Evolutionary conservation across 441 rosid genomes (phyloP).

Genomic region (Erodium texanum): DNA sequence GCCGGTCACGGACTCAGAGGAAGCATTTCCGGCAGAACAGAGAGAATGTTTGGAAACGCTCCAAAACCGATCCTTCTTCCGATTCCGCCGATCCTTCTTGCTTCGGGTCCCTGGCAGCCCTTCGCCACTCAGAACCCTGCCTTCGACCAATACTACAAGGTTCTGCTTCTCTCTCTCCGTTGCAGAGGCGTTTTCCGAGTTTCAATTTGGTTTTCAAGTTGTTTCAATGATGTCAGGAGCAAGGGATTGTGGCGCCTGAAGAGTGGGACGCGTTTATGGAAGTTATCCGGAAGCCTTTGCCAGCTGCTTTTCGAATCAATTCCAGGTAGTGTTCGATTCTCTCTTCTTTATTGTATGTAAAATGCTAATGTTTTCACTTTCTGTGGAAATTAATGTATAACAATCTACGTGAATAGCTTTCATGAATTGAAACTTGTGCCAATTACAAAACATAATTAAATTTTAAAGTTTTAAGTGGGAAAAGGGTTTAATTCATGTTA

Average conservation of each 20-base stretch:
- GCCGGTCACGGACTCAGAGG: slow-evolving; percentile 55
- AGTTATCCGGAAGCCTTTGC: slow-evolving; percentile 70
- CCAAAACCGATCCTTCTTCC: slow-evolving; percentile 40
- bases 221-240: slow-evolving; percentile 39
- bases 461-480: too few species aligned
- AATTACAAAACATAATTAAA: too few species aligned
- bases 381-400: too few species aligned
- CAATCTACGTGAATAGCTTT: too few species aligned
- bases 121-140: slow-evolving; percentile 60
- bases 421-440: too few species aligned
- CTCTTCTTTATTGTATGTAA: too few species aligned
- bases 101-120: slow-evolving; percentile 60
- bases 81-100: slow-evolving; percentile 19
- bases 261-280: slow-evolving; percentile 79
- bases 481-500: too few species aligned
- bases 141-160: slow-evolving; percentile 87
- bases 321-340: slow-evolving; percentile 39
- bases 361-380: too few species aligned
- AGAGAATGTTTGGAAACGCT: slow-evolving; percentile 69
- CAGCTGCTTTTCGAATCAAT: slow-evolving; percentile 88
- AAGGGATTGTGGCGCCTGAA: slow-evolving; percentile 58
- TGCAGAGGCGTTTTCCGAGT: background rate
- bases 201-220: background rate
- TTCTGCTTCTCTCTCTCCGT: slow-evolving; percentile 6
- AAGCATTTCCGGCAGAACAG: slow-evolving; percentile 56